Evolutionary conservation across 208 protist genomes (phyloP).

Genomic region (Tritrichomonas musculus): DNA sequence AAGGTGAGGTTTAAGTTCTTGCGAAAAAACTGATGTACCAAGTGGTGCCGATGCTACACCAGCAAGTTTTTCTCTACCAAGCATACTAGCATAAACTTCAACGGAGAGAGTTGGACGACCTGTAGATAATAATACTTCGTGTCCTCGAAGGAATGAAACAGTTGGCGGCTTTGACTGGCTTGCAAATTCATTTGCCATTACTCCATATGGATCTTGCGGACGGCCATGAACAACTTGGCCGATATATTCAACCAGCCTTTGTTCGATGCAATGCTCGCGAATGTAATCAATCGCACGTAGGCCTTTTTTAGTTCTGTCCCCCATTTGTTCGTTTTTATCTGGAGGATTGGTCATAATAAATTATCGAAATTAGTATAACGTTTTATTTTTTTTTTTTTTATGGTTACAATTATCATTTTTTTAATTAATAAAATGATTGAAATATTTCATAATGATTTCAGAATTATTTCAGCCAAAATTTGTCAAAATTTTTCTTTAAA

Average conservation of each 20-base stretch:
- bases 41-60: neutral
- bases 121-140: constrained; percentile 4
- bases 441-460: too few species aligned
- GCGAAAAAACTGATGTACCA: neutral
- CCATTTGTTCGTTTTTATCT: too few species aligned
- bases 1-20: neutral
- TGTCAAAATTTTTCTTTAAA: too few species aligned
- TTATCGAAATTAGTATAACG: too few species aligned
- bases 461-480: too few species aligned
- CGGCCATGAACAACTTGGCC: constrained; percentile 23
- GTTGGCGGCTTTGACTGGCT: neutral
- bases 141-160: neutral
- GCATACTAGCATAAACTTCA: constrained; percentile 13
- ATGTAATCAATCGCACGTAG: constrained; percentile 17
- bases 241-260: neutral
- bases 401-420: too few species aligned
- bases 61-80: neutral
- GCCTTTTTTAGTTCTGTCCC: too few species aligned
- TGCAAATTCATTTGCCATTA: constrained; percentile 31
- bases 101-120: neutral
- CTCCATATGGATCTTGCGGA: neutral
- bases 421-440: too few species aligned
- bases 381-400: too few species aligned
- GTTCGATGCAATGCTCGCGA: neutral
- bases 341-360: too few species aligned